Percentiles rank a stretch among this genome's conserved stretches.
Conservation (phyloP, 1,284 basidiomycete species). For the Athelia sp. region DNA sequence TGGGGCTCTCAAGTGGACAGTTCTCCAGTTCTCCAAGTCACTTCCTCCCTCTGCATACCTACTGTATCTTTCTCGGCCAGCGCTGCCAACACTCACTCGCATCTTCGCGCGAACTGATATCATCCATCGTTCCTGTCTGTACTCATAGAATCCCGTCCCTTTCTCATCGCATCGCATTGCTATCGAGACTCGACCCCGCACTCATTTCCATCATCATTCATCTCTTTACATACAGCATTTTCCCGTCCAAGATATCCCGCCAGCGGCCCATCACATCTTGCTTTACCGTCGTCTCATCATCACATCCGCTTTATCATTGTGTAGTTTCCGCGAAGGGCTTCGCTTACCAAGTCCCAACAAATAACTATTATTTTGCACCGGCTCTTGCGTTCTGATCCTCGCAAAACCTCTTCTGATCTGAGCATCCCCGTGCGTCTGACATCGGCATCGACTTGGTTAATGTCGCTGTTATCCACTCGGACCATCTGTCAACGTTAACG, state of each 20-base stretch:
- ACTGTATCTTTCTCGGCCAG: background rate
- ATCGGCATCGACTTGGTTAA: too few relatives aligned
- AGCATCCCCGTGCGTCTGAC: too few relatives aligned
- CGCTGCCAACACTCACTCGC: too few relatives aligned
- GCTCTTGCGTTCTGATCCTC: too few relatives aligned
- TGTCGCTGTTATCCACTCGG: too few relatives aligned
- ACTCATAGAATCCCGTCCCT: background rate
- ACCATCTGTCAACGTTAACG: too few relatives aligned
- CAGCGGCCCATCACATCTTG: background rate
- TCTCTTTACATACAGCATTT: background rate
- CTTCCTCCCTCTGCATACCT: background rate
- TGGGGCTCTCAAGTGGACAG: background rate
- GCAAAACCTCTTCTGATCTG: too few relatives aligned
- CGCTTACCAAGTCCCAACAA: background rate
- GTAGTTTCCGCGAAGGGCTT: constrained; percentile 1
- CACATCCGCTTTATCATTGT: background rate
- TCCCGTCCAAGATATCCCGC: background rate
- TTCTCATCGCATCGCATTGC: constrained; percentile 1
- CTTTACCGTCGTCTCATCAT: background rate
- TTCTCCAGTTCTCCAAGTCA: background rate
- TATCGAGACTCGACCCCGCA: background rate
- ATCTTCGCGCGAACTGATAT: too few relatives aligned
- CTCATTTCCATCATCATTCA: background rate
- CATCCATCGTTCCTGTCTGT: too few relatives aligned
- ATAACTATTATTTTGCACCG: background rate